Conservation (phyloP, 2,329 filamentous ascomycete species). For the Arthroderma sp. region DNA sequence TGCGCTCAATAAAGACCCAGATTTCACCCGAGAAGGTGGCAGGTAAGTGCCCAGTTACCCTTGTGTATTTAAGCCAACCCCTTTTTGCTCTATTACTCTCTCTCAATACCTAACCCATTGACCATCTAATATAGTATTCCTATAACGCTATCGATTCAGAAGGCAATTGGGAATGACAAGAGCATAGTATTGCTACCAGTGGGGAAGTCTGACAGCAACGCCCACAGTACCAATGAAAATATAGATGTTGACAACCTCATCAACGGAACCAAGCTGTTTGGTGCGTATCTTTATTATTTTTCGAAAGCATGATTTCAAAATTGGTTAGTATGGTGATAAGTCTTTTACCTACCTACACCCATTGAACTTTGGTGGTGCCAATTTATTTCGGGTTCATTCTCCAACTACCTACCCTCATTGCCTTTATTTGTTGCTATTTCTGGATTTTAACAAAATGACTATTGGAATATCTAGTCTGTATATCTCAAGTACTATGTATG, state of each 20-base stretch:
- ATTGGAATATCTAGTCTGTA: too few species aligned
- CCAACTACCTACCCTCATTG: too few species aligned
- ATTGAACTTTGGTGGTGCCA: too few species aligned
- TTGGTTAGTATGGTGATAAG: too few species aligned
- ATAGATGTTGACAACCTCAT: constrained; percentile 95
- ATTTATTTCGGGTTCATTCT: too few species aligned
- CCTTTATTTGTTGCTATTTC: too few species aligned
- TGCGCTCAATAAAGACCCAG: constrained; percentile 68
- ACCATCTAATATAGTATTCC: constrained; percentile 56
- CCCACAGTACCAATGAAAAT: constrained; percentile 98
- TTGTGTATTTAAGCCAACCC: constrained; percentile 9
- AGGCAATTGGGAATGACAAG: constrained; percentile 76
- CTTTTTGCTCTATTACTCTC: constrained; percentile 8
- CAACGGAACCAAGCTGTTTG: constrained; percentile 89
- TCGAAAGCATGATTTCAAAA: constrained; percentile 45
- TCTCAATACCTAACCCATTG: constrained; percentile 8
- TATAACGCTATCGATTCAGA: constrained; percentile 91
- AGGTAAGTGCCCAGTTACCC: constrained; percentile 39
- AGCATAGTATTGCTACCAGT: constrained; percentile 91
- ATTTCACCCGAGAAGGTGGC: constrained; percentile 92
- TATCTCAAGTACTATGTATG: too few species aligned
- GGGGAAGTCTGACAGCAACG: constrained; percentile 92
- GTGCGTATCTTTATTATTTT: constrained; percentile 91
- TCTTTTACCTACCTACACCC: too few species aligned
- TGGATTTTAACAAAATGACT: too few species aligned